Percentiles rank a stretch among this genome's conserved stretches.
Conservation (phyloP, 371 early-diverging fungal species). For the Rhizopus delemar region DNA sequence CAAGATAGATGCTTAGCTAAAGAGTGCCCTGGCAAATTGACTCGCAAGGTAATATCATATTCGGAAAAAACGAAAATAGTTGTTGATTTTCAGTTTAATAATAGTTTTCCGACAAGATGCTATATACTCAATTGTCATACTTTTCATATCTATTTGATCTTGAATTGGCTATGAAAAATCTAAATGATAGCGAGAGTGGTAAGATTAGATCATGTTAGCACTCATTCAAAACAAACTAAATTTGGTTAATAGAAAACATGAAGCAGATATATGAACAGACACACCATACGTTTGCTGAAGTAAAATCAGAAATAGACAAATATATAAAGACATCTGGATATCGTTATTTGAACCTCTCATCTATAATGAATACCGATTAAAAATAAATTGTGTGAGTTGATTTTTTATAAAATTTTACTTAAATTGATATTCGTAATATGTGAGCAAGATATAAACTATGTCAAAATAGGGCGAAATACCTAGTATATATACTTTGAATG, state of each 20-base stretch:
- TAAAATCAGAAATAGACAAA: neutral
- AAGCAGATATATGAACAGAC: neutral
- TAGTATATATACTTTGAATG: too few relatives aligned
- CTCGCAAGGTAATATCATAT: conserved; percentile 48
- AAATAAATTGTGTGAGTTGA: neutral
- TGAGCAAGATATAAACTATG: too few relatives aligned
- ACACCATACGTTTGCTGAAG: neutral
- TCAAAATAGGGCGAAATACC: too few relatives aligned
- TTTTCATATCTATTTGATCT: conserved; percentile 33
- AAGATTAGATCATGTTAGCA: neutral
- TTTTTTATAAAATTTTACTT: too few relatives aligned
- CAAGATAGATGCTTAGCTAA: conserved; percentile 68
- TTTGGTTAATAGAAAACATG: neutral
- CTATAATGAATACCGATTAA: neutral
- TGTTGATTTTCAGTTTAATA: conserved; percentile 1
- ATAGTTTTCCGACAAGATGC: conserved; percentile 36
- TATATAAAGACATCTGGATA: neutral
- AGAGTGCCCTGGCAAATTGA: conserved; percentile 68
- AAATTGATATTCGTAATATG: too few relatives aligned
- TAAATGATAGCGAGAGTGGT: neutral
- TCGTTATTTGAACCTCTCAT: neutral
- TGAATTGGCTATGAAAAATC: neutral
- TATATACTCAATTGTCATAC: conserved; percentile 43
- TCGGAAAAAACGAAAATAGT: neutral
- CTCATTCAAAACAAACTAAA: too few relatives aligned